phyloP scores from a whole-genome alignment of 2,329 filamentous ascomycete species.

The Trichoderma harzianum region DNA sequence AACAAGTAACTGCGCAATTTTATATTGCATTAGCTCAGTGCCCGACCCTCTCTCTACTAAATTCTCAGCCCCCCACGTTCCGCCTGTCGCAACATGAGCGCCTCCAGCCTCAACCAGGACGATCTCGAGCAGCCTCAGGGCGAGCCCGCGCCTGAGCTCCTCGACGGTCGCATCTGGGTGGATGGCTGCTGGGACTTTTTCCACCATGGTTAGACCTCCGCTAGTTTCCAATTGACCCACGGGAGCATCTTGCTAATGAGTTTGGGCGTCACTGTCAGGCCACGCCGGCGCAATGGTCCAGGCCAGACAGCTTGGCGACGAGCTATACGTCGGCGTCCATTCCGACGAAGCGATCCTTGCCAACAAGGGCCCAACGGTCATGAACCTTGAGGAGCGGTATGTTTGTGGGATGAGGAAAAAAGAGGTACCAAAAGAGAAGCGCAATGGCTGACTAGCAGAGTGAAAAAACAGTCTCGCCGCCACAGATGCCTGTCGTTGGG shows the following conservation, averaged over 20 bases:
- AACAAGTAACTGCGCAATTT: not conserved
- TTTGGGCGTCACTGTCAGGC: constrained; percentile 48
- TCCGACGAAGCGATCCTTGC: constrained; percentile 92
- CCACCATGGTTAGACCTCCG: constrained; percentile 69
- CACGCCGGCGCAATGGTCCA: constrained; percentile 97
- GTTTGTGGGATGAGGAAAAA: not conserved
- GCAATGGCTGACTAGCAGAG: not conserved
- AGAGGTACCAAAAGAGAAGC: not conserved
- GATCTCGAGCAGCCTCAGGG: constrained; percentile 33
- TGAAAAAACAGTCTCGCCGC: constrained; percentile 64
- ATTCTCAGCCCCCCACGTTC: not conserved
- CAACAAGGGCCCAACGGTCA: constrained; percentile 97
- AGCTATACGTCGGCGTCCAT: constrained; percentile 90
- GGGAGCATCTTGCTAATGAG: not conserved
- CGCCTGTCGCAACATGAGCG: constrained; percentile 22
- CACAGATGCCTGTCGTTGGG: constrained; percentile 93
- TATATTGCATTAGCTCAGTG: not conserved
- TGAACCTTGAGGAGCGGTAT: constrained; percentile 85
- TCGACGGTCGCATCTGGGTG: constrained; percentile 84
- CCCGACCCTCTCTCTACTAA: too few relatives aligned
- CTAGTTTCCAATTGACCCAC: not conserved
- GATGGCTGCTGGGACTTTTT: constrained; percentile 99
- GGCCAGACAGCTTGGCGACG: constrained; percentile 82
- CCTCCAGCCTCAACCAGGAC: constrained; percentile 19
- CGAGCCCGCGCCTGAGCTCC: constrained; percentile 51